These are phyloP conservation scores for Xerocomellus intermedius DNA, from an alignment of 768 basidiomycete genomes.

Conservation along the genomic window DNA sequence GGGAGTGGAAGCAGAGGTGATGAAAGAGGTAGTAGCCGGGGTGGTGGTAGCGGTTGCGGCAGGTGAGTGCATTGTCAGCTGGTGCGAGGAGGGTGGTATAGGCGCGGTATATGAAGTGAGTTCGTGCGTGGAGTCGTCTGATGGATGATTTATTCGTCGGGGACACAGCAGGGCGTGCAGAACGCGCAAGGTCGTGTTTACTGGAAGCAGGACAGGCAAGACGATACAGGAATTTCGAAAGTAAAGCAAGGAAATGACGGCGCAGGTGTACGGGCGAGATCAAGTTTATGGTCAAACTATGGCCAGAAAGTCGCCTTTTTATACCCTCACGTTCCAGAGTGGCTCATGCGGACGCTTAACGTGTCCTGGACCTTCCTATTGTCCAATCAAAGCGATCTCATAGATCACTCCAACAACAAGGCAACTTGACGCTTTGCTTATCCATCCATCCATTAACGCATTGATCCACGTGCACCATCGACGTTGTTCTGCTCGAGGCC, in stretches of 20 bases:
- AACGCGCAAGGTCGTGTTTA: not conserved
- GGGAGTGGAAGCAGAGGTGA: not conserved
- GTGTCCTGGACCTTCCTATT: not conserved
- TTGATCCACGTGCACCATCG: not conserved
- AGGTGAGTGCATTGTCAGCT: not conserved
- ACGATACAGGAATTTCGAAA: not conserved
- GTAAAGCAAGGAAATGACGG: not conserved
- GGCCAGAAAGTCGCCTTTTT: not conserved
- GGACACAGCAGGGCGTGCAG: not conserved
- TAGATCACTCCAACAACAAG: not conserved
- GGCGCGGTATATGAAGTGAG: not conserved
- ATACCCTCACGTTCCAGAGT: not conserved
- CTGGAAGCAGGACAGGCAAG: not conserved
- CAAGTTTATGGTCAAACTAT: not conserved
- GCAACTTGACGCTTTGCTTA: too few relatives aligned
- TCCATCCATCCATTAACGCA: not conserved
- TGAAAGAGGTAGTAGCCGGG: not conserved
- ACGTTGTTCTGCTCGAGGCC: not conserved
- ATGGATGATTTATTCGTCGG: not conserved
- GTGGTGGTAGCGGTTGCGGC: not conserved
- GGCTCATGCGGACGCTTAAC: not conserved
- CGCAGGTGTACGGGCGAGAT: not conserved
- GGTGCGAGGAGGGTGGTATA: not conserved
- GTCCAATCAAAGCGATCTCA: not conserved
- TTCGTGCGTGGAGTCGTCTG: not conserved